Conservation (phyloP, 257 asterid species). For the Primulina huaijiensis region DNA sequence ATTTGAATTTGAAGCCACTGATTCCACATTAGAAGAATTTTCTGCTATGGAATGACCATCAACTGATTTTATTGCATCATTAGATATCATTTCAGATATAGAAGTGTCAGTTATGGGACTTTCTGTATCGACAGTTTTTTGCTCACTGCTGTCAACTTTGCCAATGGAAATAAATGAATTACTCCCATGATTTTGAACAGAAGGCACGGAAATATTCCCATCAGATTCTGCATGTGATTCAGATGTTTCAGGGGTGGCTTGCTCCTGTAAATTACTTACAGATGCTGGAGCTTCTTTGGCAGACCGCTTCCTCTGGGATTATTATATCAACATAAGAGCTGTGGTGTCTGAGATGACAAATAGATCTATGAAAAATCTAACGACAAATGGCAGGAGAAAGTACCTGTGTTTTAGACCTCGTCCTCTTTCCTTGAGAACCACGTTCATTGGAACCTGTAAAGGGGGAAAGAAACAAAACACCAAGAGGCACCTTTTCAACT, state of each 20-base stretch:
- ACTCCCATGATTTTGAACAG: slow-evolving; percentile 39
- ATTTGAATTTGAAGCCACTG: slow-evolving; percentile 33
- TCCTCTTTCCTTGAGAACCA: slow-evolving; percentile 66
- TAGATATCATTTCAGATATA: slow-evolving; percentile 41
- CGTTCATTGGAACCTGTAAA: slow-evolving; percentile 59
- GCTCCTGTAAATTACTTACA: slow-evolving; percentile 39
- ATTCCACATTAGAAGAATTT: slow-evolving; percentile 41
- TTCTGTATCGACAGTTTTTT: slow-evolving; percentile 40
- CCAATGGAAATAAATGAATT: slow-evolving; percentile 32
- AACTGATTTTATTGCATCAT: slow-evolving; percentile 42
- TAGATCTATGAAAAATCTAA: slow-evolving; percentile 14
- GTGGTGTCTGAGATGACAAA: slow-evolving; percentile 13
- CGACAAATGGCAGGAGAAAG: slow-evolving; percentile 11
- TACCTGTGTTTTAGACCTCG: slow-evolving; percentile 74
- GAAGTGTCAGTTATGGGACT: slow-evolving; percentile 44
- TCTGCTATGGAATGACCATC: slow-evolving; percentile 39
- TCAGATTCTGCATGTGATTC: slow-evolving; percentile 45
- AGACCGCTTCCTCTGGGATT: slow-evolving; percentile 52
- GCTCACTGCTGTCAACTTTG: slow-evolving; percentile 40
- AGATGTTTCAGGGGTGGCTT: slow-evolving; percentile 39
- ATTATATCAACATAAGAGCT: slow-evolving; percentile 27
- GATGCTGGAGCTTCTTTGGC: slow-evolving; percentile 47
- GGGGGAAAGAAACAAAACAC: slow-evolving; percentile 12
- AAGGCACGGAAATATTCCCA: slow-evolving; percentile 29
- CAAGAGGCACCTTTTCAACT: slow-evolving; percentile 5